Evolutionary conservation across 2,329 filamentous ascomycete species (phyloP).

Genomic region (Ophiostoma australiae): DNA sequence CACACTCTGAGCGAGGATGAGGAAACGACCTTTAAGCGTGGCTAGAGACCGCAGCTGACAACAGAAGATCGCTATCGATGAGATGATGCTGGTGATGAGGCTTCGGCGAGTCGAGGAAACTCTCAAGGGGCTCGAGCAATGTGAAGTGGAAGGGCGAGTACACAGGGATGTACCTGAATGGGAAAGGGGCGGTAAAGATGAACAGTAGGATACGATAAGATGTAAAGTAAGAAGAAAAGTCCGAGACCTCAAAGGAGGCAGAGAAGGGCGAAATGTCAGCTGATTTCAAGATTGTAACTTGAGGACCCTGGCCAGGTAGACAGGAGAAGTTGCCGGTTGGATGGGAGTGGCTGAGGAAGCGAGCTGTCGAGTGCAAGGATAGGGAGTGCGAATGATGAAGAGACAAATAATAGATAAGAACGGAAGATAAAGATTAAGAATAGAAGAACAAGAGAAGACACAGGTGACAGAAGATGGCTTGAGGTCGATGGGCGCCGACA

Average conservation of each 20-base stretch:
- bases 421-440: constrained; percentile 4
- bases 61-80: background rate
- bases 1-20: background rate
- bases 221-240: constrained; percentile 1
- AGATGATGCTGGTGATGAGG: background rate
- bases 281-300: constrained; percentile 1
- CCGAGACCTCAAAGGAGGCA: constrained; percentile 3
- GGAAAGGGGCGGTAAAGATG: constrained; percentile 11
- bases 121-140: background rate
- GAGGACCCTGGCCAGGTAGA: background rate
- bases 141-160: background rate
- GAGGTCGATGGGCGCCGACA: background rate
- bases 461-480: background rate
- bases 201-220: background rate
- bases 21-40: background rate
- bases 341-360: constrained; percentile 19
- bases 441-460: background rate
- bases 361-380: background rate
- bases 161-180: constrained; percentile 1
- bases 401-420: background rate
- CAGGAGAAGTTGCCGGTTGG: constrained; percentile 7
- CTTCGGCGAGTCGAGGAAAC: background rate
- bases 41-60: background rate
- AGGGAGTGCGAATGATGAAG: background rate
- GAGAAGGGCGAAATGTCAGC: background rate